Base-by-base conservation (phyloP, 2,329 filamentous ascomycete species). In the Fusarium equiseti region DNA sequence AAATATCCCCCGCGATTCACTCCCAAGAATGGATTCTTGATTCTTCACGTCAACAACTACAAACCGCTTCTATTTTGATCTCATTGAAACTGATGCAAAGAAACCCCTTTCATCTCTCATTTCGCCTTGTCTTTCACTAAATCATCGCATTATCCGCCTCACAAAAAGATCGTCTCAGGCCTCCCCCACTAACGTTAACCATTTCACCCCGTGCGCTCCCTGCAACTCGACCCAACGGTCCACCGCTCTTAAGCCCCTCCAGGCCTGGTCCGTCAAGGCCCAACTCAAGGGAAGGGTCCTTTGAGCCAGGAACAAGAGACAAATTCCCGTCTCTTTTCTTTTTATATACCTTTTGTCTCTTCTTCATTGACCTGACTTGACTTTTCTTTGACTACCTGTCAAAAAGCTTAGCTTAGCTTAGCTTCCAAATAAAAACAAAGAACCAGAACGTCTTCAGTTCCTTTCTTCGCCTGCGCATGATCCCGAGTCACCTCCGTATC, bases 181-280 rank as follows among this genome's bases (percentile, higher is more conserved):
- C 72, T 75, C 70, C 68, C 73, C 70, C 73, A 72, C 61, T 72
- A 59, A 64, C 63, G 68, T 61, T 73, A 62, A 70, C 61, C 35
- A 56, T 50, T 31, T 51, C 24, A 68, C 63, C 68, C 68, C 45
- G 57, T 72, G 52, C 56, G 43, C 64, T 72, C 68, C 71, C 74
- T 76, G 74, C 74, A 76, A 75, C 67, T 66, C 73, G 66, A 76
- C 74, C 74, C 73, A 76, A 76, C 71, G 74, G 59, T 74, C 74
- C 74, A 76, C 74, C 72, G 71, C 74, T 67, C 69, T 72, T 72
- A 73, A 70, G 59, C 73, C 73, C 73, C 68, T 71, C 72, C 69
- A 66, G 58, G 54, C 24, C 69, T 65, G 58, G 54, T 10, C 35
- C n/a, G 13, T 58, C 68, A 60, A 71, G 54, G 70, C 70, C 71